Conservation (phyloP, 495 filamentous ascomycete species). For the Penicillium arizonense region DNA sequence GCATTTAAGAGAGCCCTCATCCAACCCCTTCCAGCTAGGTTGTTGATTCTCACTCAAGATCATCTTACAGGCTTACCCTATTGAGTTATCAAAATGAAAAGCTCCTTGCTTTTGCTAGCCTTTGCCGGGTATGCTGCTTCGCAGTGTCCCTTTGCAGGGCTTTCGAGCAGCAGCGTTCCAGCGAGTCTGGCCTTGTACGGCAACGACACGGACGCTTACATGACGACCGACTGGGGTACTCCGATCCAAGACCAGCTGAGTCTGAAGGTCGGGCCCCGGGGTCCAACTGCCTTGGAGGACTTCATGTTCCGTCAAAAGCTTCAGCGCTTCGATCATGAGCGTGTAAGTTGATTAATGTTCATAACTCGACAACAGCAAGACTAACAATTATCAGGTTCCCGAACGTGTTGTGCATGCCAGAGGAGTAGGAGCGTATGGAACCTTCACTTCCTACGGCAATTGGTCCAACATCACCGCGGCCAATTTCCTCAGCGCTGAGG, state of each 20-base stretch:
- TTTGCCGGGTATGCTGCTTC: too few relatives aligned
- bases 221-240: slow-evolving; percentile 79
- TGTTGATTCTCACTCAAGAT: too few relatives aligned
- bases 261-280: slow-evolving; percentile 49
- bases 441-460: slow-evolving; percentile 70
- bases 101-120: too few relatives aligned
- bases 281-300: slow-evolving; percentile 80
- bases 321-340: slow-evolving; percentile 76
- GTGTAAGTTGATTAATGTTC: slow-evolving; percentile 43
- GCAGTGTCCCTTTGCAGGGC: too few relatives aligned
- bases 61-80: too few relatives aligned
- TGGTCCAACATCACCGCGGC: slow-evolving; percentile 68
- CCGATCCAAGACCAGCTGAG: slow-evolving; percentile 62
- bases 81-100: too few relatives aligned
- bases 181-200: too few relatives aligned
- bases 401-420: slow-evolving; percentile 89
- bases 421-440: slow-evolving; percentile 82
- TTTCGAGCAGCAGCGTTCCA: too few relatives aligned
- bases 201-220: slow-evolving; percentile 9
- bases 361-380: too few relatives aligned
- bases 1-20: too few relatives aligned
- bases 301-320: slow-evolving; percentile 77
- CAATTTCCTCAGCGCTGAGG: slow-evolving; percentile 48
- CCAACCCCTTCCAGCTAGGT: too few relatives aligned
- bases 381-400: slow-evolving; percentile 31